These are phyloP conservation scores for Paramecium sexaurelia DNA, from an alignment of 73 alveolate genomes.

Conservation along the genomic window DNA sequence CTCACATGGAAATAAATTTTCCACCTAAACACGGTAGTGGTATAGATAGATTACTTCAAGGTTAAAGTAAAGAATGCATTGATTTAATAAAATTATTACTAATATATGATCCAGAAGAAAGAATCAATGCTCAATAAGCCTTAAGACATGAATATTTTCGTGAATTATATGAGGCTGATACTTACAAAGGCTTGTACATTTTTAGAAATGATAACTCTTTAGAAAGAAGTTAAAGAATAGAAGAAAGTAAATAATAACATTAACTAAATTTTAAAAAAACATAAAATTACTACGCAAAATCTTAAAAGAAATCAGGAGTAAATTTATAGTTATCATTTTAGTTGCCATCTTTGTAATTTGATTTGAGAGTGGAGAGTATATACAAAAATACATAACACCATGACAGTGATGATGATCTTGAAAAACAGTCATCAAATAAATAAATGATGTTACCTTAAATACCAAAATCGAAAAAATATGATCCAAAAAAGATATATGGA, in stretches of 20 bases:
- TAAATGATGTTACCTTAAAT: constrained; percentile 44
- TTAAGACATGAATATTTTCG: constrained; percentile 65
- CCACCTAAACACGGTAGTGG: constrained; percentile 93
- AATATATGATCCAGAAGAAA: constrained; percentile 69
- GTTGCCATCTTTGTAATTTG: constrained; percentile 49
- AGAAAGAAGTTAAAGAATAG: constrained; percentile 22
- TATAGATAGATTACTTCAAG: constrained; percentile 78
- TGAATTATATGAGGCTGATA: constrained; percentile 60
- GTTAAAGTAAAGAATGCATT: constrained; percentile 73
- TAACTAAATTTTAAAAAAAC: constrained; percentile 32
- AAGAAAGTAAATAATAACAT: background rate
- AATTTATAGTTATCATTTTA: background rate
- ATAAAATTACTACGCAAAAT: constrained; percentile 21
- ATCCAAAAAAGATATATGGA: constrained; percentile 49
- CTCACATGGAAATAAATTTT: constrained; percentile 92
- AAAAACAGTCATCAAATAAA: constrained; percentile 33
- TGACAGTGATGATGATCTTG: constrained; percentile 43
- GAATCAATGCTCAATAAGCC: constrained; percentile 65
- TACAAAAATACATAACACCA: constrained; percentile 42
- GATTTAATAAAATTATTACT: constrained; percentile 71
- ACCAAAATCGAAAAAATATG: background rate
- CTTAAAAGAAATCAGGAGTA: constrained; percentile 56
- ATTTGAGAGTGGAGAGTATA: constrained; percentile 39
- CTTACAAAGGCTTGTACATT: constrained; percentile 43
- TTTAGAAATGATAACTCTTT: constrained; percentile 49